Evolutionary conservation across 441 rosid genomes (phyloP), one percentile per base, ranked within the genome.

Genomic region (Rhodomyrtus psidioides): DNA sequence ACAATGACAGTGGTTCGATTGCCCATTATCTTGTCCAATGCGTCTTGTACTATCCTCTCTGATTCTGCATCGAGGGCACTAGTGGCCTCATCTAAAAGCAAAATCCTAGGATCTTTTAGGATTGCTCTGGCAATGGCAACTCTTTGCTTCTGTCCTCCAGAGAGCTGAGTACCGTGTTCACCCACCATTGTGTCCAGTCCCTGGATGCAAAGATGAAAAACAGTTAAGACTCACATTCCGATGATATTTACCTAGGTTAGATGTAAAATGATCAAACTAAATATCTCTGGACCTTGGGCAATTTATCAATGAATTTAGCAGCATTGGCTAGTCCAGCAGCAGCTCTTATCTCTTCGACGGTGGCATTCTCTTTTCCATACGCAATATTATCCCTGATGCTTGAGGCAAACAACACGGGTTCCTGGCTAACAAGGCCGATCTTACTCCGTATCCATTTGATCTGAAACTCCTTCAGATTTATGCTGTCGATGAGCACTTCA

Each of bases 81-180:
- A 7, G 88, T 86, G 51, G 88, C 88, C 81, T 86, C 88, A 1
- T 86, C 88, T 21, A 86, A 82, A 76, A 86, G 88, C 58, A 86
- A 58, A 76, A 86, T 83, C 28, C 88, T 57, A 14, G 88, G 88
- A 51, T 86, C 88, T 84, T 86, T 86, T 49, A 86, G 79, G 23
- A 86, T 83, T 27, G 88, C 88, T 59, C 88, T 83, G 1, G 88
- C 84, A 59, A 86, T 83, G 83, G 88, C 88, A 46, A 86, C 88
- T 76, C 88, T 83, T 81, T 86, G 88, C 88, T 86, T 86, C 57
- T 86, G 88, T 51, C 88, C 88, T 28, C 88, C 88, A 2, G 88
- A 86, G 26, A 86, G 85, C 85, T 86, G 88, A 12, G 88, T 86
- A 9, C 88, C 81, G 4, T 86, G 88, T 42, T 86, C 86, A 39